phyloP scores from a whole-genome alignment of 108 stramenopile species.

The Skeletonema costatum region DNA sequence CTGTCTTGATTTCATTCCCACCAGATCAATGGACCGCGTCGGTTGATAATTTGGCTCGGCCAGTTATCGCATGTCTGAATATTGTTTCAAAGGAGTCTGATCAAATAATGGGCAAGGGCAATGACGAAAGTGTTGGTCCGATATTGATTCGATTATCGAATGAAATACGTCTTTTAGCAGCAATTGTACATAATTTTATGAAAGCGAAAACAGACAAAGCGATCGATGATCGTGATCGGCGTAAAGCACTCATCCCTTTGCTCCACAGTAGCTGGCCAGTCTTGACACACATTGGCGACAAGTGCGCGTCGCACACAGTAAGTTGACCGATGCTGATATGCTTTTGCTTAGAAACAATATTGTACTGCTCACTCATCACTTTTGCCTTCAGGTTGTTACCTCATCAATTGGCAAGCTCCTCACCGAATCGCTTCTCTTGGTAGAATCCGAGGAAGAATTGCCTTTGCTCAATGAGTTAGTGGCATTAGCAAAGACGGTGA shows the following conservation, averaged over 20 bases:
- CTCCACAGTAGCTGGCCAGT: conserved; percentile 52
- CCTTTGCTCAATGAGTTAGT: conserved; percentile 15
- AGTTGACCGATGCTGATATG: conserved; percentile 1
- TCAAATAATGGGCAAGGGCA: background rate
- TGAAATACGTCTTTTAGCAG: conserved; percentile 54
- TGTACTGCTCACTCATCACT: background rate
- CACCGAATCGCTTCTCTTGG: conserved; percentile 9
- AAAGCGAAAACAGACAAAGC: conserved; percentile 13
- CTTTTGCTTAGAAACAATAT: background rate
- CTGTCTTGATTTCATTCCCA: conserved; percentile 54
- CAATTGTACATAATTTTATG: conserved; percentile 46
- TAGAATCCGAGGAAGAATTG: conserved; percentile 14
- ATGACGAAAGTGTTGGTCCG: conserved; percentile 1
- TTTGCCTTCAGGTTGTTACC: conserved; percentile 9
- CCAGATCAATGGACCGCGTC: conserved; percentile 39
- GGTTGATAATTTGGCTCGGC: conserved; percentile 50
- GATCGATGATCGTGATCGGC: conserved; percentile 1
- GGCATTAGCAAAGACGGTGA: conserved; percentile 5
- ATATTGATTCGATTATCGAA: conserved; percentile 50
- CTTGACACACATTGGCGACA: conserved; percentile 37
- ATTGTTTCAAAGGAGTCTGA: conserved; percentile 44
- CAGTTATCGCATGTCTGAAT: conserved; percentile 51
- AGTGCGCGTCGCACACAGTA: conserved; percentile 48
- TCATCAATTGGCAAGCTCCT: conserved; percentile 23
- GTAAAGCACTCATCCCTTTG: conserved; percentile 29